Evolutionary conservation across 2,329 filamentous ascomycete genomes (phyloP), one percentile per base, ranked within the genome.

Genomic region (Scedosporium minutisporum): DNA sequence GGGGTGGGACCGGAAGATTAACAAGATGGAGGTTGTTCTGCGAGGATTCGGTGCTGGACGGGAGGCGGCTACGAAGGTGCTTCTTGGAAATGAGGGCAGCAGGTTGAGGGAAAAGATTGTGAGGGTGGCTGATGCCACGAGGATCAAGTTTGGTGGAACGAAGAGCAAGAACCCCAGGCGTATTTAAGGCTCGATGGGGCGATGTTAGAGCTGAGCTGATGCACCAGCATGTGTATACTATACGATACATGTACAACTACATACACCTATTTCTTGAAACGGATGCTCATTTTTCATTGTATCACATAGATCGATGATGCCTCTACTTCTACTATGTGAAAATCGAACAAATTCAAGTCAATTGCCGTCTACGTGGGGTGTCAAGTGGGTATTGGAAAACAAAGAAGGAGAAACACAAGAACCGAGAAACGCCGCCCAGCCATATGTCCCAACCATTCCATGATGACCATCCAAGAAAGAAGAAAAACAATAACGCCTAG

Each of bases 131-230:
- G 95, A 99, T 77, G 82, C 86, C 48, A 97, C 93, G 62, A 89
- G 89, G 70, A 76, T 97, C 75, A 99, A 99, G 81, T 96, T 97
- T 80, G 95, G 93, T 77, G 96, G 95, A 71, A 91, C 90, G 46
- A 90, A 93, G 76, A 93, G 91, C 79, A 84, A 83, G 74, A 90
- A 87, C 73, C 88, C 87, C 46, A 93, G 93, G 76, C 88, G 95
- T 78, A 77, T 97, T 16, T 62, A 62, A 55, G 12, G 51, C 51
- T 55, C 6, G 51, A 55, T 5, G 23, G 18, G 44, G 6, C 14
- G 44, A 14, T 23, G 51, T 10, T 55, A 25, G 51, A 23, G 51
- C 33, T 12, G 21, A 25, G 51, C 51, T 55, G 51, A 23, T 55
- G 51, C 6, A 55, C 23, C 51, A 55, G 23, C 51, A 55, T 55